Evolutionary conservation across 2,329 filamentous ascomycete species (phyloP).

Genomic region (Claviceps fusiformis): DNA sequence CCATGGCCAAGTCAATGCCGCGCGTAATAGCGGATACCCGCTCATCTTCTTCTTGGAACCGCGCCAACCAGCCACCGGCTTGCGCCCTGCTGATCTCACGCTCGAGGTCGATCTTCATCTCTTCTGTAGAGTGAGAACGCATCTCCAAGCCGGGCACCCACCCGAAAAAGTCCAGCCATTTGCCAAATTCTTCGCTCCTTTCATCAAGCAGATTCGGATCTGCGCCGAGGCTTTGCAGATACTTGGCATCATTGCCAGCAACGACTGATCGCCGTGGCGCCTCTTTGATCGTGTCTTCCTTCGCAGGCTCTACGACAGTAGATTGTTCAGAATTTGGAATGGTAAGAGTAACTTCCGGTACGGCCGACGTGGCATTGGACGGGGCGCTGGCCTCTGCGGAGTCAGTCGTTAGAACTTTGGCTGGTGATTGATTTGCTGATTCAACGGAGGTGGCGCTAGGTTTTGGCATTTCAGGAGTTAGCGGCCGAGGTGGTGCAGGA

Average conservation of each 20-base stretch:
- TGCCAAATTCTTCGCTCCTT: slow-evolving; percentile 66
- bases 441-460: slow-evolving; percentile 8
- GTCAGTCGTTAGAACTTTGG: neutral
- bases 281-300: slow-evolving; percentile 24
- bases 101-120: slow-evolving; percentile 70
- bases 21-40: slow-evolving; percentile 74
- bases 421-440: neutral
- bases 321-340: slow-evolving; percentile 29
- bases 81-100: slow-evolving; percentile 82
- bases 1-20: slow-evolving; percentile 79
- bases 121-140: slow-evolving; percentile 61
- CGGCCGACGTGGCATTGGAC: slow-evolving; percentile 4
- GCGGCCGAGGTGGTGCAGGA: slow-evolving; percentile 52
- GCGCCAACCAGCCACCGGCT: slow-evolving; percentile 81
- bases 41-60: slow-evolving; percentile 76
- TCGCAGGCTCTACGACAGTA: slow-evolving; percentile 21
- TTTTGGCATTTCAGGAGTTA: slow-evolving; percentile 16
- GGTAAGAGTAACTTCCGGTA: slow-evolving; percentile 47
- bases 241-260: slow-evolving; percentile 63
- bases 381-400: neutral
- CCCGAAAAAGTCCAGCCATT: slow-evolving; percentile 72
- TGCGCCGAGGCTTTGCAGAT: slow-evolving; percentile 64
- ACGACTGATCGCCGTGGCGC: slow-evolving; percentile 46
- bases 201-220: slow-evolving; percentile 65
- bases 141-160: slow-evolving; percentile 70